Evolutionary conservation across 805 yeast genomes (phyloP), one percentile per base, ranked within the genome.

Genomic region (Ogataea siamensis): DNA sequence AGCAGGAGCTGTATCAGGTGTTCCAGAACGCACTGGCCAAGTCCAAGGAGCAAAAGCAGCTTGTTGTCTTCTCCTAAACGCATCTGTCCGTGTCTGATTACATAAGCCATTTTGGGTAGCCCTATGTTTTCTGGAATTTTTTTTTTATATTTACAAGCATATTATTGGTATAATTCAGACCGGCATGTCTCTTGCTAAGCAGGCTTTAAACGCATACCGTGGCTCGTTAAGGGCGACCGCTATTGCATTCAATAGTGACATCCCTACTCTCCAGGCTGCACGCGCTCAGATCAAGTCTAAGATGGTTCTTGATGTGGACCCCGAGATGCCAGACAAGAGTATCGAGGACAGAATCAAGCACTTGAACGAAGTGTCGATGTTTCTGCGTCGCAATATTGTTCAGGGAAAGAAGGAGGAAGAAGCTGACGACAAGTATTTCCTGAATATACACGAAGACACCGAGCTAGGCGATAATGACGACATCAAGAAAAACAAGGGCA

Each of bases 381-480:
- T 88, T 46, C 66, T 91, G 41, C 68, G 74, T 33, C 68, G 71
- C 42, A 91, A 91, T 59, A 70, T 91, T n/a, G 97, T 91, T 3
- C 99, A 91, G 63, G 98, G 95, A 6, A 67, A 63, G 44, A 71
- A 64, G 50, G 60, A 66, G 3, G 43, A 43, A 14, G 57, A 54
- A 2, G 66, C 66, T 12, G 18, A 27, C 11, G 74, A 68, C 3
- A 71, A 65, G 33, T 76, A 70, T 54, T 60, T 64, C 34, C 68
- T 91, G 52, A 82, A 82, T 49, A 80, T 91, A 49, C 96, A 87
- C 56, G 63, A 76, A 33, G 77, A 83, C 32, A 85, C 94, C 0
- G 98, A 91, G 62, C 67, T 91, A 36, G 98, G 97, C 13, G 96
- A 88, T 56, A 91, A 91, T 58, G 95, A 88, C 23, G 71, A 78